Percentiles rank a stretch among this genome's conserved stretches.
These are phyloP conservation scores for Geotrichum carabidarum DNA, from an alignment of 1,139 yeast species.

Conservation along the genomic window DNA sequence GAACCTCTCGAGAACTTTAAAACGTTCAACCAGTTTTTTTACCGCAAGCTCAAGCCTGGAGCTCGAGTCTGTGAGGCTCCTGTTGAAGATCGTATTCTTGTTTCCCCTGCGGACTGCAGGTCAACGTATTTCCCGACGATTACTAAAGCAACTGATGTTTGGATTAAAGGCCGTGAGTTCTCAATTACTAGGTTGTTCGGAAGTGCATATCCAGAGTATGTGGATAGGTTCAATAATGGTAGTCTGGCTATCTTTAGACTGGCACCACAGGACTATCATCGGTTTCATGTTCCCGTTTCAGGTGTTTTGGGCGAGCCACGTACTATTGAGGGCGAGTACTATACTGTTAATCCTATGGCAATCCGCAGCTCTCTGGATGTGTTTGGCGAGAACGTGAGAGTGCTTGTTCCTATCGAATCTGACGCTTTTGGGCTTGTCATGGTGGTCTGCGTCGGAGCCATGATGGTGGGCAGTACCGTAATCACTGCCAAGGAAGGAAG, in stretches of 20 bases:
- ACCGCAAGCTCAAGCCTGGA: slow-evolving; percentile 65
- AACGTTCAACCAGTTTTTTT: slow-evolving; percentile 87
- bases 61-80: slow-evolving; percentile 66
- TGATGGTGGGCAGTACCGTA: slow-evolving; percentile 95
- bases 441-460: slow-evolving; percentile 87
- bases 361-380: slow-evolving; percentile 82
- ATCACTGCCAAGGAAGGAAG: slow-evolving; percentile 64
- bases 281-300: slow-evolving; percentile 84
- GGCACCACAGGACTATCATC: slow-evolving; percentile 96
- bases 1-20: slow-evolving; percentile 48
- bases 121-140: slow-evolving; percentile 65
- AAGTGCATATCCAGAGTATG: slow-evolving; percentile 50
- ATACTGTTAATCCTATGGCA: slow-evolving; percentile 97
- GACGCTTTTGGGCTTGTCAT: slow-evolving; percentile 69
- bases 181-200: slow-evolving; percentile 61
- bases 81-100: slow-evolving; percentile 46
- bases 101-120: slow-evolving; percentile 87
- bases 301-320: slow-evolving; percentile 65
- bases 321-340: slow-evolving; percentile 80
- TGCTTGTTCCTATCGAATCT: slow-evolving; percentile 70
- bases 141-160: slow-evolving; percentile 59
- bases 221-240: slow-evolving; percentile 49
- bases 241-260: slow-evolving; percentile 74
- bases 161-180: slow-evolving; percentile 88
- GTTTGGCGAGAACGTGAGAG: slow-evolving; percentile 84